Evolutionary conservation across 2,329 filamentous ascomycete species (phyloP).

Genomic region (Byssoonygena ceratinophila): DNA sequence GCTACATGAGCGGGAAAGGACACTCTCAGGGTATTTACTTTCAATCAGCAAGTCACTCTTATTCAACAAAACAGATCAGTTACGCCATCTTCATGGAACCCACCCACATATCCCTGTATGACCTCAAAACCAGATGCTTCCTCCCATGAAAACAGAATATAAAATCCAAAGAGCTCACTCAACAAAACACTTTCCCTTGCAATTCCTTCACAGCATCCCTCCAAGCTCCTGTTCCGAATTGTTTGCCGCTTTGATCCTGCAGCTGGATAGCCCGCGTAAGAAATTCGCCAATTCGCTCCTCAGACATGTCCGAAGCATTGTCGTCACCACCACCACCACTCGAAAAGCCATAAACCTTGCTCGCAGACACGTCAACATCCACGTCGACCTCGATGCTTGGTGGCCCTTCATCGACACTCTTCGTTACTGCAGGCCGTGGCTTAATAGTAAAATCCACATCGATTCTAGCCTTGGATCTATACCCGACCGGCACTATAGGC

Average conservation of each 20-base stretch:
- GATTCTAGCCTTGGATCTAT: constrained; percentile 20
- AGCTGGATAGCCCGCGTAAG: constrained; percentile 22
- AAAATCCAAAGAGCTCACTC: neutral
- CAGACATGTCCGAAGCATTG: constrained; percentile 22
- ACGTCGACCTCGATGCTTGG: constrained; percentile 25
- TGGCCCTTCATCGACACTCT: constrained; percentile 3
- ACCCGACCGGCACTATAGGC: constrained; percentile 9
- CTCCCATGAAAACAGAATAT: neutral
- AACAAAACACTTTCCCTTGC: constrained; percentile 26
- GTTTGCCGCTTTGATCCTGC: constrained; percentile 20
- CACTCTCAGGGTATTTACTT: neutral
- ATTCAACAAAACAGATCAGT: neutral
- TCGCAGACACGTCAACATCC: constrained; percentile 31
- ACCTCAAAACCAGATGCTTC: neutral
- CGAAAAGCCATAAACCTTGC: constrained; percentile 35
- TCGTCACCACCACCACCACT: constrained; percentile 13
- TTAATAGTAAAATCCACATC: constrained; percentile 35
- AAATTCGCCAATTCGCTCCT: constrained; percentile 28
- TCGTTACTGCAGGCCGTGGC: constrained; percentile 20
- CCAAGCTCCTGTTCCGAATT: constrained; percentile 33
- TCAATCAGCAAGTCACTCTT: too few relatives aligned
- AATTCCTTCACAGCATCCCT: constrained; percentile 31
- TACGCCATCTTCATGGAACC: neutral
- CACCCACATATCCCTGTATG: neutral
- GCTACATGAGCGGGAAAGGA: too few relatives aligned